Evolutionary conservation across 2,329 filamentous ascomycete species (phyloP).

Genomic region (Fusarium pseudoanthophilum): DNA sequence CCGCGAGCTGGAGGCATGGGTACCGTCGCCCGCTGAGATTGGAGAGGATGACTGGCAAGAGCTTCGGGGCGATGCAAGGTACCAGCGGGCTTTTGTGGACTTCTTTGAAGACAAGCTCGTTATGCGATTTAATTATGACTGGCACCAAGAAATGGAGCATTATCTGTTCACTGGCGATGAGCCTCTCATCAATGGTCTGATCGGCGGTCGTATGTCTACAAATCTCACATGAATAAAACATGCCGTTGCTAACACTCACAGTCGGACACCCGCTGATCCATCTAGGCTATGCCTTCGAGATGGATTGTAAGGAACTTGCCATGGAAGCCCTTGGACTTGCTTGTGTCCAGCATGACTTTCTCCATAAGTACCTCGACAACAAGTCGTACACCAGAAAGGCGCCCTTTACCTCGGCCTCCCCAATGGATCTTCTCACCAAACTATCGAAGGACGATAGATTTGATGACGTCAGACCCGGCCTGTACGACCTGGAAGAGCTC

Average conservation of each 20-base stretch:
- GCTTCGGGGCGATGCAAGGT: slow-evolving; percentile 80
- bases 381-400: slow-evolving; percentile 74
- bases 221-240: background rate
- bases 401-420: slow-evolving; percentile 68
- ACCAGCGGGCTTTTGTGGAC: slow-evolving; percentile 91
- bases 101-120: slow-evolving; percentile 95
- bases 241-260: slow-evolving; percentile 51
- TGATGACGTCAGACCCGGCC: slow-evolving; percentile 65
- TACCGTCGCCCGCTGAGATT: slow-evolving; percentile 85
- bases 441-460: slow-evolving; percentile 77
- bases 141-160: slow-evolving; percentile 79
- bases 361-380: slow-evolving; percentile 78
- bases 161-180: slow-evolving; percentile 80
- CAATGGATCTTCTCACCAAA: slow-evolving; percentile 76
- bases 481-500: slow-evolving; percentile 72
- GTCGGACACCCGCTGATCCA: slow-evolving; percentile 95
- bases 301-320: slow-evolving; percentile 84
- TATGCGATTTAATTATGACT: slow-evolving; percentile 78
- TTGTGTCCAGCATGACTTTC: slow-evolving; percentile 65
- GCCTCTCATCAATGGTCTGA: slow-evolving; percentile 83
- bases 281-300: slow-evolving; percentile 91
- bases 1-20: slow-evolving; percentile 80
- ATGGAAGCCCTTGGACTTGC: slow-evolving; percentile 87
- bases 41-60: slow-evolving; percentile 86
- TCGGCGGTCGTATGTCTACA: slow-evolving; percentile 74